Evolutionary conservation across 495 filamentous ascomycete species (phyloP), one percentile per base, ranked within the genome.

Genomic region (Podospora conica): DNA sequence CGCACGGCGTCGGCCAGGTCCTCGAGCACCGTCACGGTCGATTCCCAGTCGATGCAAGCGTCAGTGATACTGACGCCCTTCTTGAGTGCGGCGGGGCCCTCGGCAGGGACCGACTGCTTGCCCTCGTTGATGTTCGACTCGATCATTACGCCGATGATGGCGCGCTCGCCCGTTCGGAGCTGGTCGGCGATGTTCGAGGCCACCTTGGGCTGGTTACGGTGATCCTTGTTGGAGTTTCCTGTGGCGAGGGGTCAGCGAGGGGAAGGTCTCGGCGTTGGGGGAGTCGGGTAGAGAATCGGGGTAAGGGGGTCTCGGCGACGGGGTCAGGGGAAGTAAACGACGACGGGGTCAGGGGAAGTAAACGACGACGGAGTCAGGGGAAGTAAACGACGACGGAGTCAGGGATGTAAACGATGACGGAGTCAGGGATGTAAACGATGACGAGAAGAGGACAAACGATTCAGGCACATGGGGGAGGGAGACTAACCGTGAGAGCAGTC

Each of bases 91-190:
- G 85, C 76, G 10, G 88, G 90, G 22, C 94, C 94, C 74, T 92
- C 93, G 20, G 87, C 71, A 2, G 95, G 92, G 10, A 97, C 91
- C 79, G 97, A 96, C 78, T 98, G 95, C 82, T 90, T 86, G 73
- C 95, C 95, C 80, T 97, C 95, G 75, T 92, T 86, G 84, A 98
- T 92, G 79, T 98, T 95, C 71, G 91, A 96, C 81, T 98, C 95
- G 71, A 98, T 96, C 95, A 98, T 98, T 68, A 98, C 89, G 69
- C 94, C 95, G 68, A 98, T 84, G 73, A 98, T 97, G 64, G 84
- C 91, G 59, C 85, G 87, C 80, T 98, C 90, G 54, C 95, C 95
- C 71, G 88, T 87, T 54, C 90, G 88, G 53, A 98, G 78, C 81
- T 98, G 95, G 54, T 93, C 88, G 27, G 87, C 88, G 58, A 98